These are phyloP conservation scores for Ramularia endophylla DNA, from an alignment of 2,329 filamentous ascomycete species.

Conservation along the genomic window DNA sequence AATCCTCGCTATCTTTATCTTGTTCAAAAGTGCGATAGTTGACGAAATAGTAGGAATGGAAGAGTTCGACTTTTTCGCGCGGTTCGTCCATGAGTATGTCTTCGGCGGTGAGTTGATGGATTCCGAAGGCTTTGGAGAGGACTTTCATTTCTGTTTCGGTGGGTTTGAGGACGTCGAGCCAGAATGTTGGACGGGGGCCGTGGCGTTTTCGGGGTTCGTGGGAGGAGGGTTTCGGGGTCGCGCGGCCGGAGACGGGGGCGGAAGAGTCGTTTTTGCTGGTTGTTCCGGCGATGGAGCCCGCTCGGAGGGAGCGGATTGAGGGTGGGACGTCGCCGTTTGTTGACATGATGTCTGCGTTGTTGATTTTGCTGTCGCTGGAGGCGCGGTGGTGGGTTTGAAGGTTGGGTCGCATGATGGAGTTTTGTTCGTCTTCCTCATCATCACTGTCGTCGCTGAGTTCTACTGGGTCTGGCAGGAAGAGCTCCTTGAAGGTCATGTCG, in stretches of 20 bases:
- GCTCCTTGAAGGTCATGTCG: conserved; percentile 73
- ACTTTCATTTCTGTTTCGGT: conserved; percentile 96
- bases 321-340: background rate
- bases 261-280: conserved; percentile 11
- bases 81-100: conserved; percentile 98
- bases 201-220: conserved; percentile 32
- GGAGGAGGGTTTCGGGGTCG: conserved; percentile 25
- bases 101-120: conserved; percentile 90
- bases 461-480: conserved; percentile 85
- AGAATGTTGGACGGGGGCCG: conserved; percentile 88
- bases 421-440: conserved; percentile 50
- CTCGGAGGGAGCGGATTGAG: background rate
- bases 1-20: conserved; percentile 80
- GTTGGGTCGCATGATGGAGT: conserved; percentile 15
- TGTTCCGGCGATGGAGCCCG: conserved; percentile 7
- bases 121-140: conserved; percentile 85
- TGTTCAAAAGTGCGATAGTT: conserved; percentile 98
- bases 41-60: conserved; percentile 97
- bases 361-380: conserved; percentile 16
- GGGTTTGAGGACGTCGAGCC: conserved; percentile 86
- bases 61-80: conserved; percentile 95
- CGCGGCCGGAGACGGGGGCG: conserved; percentile 16
- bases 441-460: conserved; percentile 62
- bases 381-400: background rate
- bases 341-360: conserved; percentile 1